Conservation (phyloP, 2,329 filamentous ascomycete genomes). For the Claviceps arundinis region DNA sequence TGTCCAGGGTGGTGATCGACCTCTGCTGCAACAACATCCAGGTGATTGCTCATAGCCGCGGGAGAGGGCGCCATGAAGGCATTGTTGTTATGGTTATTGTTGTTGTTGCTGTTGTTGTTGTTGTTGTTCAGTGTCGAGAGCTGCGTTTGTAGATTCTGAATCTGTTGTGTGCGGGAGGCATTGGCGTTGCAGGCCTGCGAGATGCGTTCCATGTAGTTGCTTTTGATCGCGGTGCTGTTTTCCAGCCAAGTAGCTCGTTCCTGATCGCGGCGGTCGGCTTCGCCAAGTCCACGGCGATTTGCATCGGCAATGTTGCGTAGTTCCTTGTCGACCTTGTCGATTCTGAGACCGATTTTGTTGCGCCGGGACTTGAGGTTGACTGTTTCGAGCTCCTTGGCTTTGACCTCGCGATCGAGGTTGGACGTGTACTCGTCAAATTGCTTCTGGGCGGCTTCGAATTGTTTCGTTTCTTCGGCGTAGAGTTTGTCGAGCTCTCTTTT, state of each 20-base stretch:
- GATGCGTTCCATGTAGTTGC: conserved; percentile 31
- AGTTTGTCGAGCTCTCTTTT: conserved; percentile 41
- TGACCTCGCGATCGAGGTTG: conserved; percentile 48
- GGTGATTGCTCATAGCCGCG: conserved; percentile 18
- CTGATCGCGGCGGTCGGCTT: conserved; percentile 46
- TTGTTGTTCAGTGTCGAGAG: conserved; percentile 17
- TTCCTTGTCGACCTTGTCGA: conserved; percentile 60
- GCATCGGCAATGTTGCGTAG: conserved; percentile 57
- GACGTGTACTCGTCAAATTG: conserved; percentile 45
- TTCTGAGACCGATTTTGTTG: conserved; percentile 59
- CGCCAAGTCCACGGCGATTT: conserved; percentile 50
- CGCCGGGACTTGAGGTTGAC: conserved; percentile 50
- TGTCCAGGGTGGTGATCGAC: conserved; percentile 9
- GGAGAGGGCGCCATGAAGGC: conserved; percentile 14
- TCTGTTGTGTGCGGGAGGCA: conserved; percentile 16
- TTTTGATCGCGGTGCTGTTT: conserved; percentile 32
- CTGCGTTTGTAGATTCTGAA: conserved; percentile 19
- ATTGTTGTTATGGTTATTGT: not conserved
- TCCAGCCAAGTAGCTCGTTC: conserved; percentile 34
- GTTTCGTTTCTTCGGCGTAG: conserved; percentile 41
- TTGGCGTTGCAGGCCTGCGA: conserved; percentile 24
- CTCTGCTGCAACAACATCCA: conserved; percentile 14
- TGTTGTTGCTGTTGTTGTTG: conserved; percentile 8
- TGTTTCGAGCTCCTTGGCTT: conserved; percentile 51
- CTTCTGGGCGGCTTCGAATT: conserved; percentile 45